phyloP scores from a whole-genome alignment of 176 grass and related monocot genomes.

The Phragmites australis region DNA sequence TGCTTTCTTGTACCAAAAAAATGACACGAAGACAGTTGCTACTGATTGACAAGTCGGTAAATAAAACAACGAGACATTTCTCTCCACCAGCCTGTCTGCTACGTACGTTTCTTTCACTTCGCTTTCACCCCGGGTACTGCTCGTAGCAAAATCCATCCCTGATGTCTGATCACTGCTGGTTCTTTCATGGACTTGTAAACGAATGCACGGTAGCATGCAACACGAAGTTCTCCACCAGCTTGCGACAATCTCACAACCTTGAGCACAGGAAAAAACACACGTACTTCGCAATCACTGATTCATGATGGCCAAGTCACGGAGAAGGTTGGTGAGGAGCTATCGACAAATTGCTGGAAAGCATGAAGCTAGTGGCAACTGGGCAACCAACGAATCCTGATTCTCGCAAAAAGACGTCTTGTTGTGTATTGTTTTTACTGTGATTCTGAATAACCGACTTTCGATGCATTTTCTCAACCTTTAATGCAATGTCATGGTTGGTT shows the following conservation, averaged over 20 bases:
- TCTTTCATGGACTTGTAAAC: background rate
- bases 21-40: background rate
- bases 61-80: background rate
- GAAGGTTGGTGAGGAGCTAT: background rate
- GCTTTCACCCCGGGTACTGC: background rate
- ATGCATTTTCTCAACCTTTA: too few relatives aligned
- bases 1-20: too few relatives aligned
- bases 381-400: too few relatives aligned
- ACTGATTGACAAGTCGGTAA: background rate
- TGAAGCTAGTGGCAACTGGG: background rate
- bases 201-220: background rate
- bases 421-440: too few relatives aligned
- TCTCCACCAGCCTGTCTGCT: too few relatives aligned
- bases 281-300: background rate
- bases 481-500: too few relatives aligned
- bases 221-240: background rate
- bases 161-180: background rate
- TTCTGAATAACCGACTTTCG: too few relatives aligned
- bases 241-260: background rate
- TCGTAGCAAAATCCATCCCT: background rate
- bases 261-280: background rate
- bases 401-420: too few relatives aligned
- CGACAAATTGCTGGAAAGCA: background rate
- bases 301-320: background rate
- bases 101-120: background rate